Evolutionary conservation across 805 yeast genomes (phyloP).

Genomic region (Saccharomycopsis sp.): DNA sequence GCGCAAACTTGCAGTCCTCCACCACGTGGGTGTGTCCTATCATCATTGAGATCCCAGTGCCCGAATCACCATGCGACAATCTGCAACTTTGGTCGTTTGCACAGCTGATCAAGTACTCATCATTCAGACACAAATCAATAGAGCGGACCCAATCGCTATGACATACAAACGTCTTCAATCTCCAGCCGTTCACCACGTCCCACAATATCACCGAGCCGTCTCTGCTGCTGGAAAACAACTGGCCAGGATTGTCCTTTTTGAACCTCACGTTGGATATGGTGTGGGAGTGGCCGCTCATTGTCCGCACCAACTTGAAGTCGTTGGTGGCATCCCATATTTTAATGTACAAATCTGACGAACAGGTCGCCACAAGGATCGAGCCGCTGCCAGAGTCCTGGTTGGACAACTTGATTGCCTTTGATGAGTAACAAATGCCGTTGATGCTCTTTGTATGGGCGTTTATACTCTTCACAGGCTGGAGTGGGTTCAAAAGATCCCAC

Average conservation of each 20-base stretch:
- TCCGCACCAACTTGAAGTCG: slow-evolving; percentile 45
- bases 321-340: slow-evolving; percentile 60
- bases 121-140: slow-evolving; percentile 38
- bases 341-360: slow-evolving; percentile 44
- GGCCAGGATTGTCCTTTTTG: slow-evolving; percentile 36
- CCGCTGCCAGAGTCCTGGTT: slow-evolving; percentile 19
- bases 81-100: slow-evolving; percentile 73
- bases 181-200: slow-evolving; percentile 63
- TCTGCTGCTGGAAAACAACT: slow-evolving; percentile 53
- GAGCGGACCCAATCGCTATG: slow-evolving; percentile 87
- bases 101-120: slow-evolving; percentile 58
- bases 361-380: slow-evolving; percentile 33
- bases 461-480: slow-evolving; percentile 51
- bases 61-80: slow-evolving; percentile 55
- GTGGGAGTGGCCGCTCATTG: slow-evolving; percentile 81
- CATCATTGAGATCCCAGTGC: slow-evolving; percentile 57
- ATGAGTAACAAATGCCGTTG: slow-evolving; percentile 49
- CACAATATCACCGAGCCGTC: slow-evolving; percentile 54
- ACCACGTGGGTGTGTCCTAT: slow-evolving; percentile 79
- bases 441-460: slow-evolving; percentile 72
- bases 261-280: slow-evolving; percentile 60
- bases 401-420: slow-evolving; percentile 25
- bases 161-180: slow-evolving; percentile 56
- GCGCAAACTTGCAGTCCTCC: slow-evolving; percentile 64
- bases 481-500: slow-evolving; percentile 59